These are phyloP conservation scores for Amaranthus cruentus DNA, from an alignment of 148 eudicot genomes.

Conservation along the genomic window DNA sequence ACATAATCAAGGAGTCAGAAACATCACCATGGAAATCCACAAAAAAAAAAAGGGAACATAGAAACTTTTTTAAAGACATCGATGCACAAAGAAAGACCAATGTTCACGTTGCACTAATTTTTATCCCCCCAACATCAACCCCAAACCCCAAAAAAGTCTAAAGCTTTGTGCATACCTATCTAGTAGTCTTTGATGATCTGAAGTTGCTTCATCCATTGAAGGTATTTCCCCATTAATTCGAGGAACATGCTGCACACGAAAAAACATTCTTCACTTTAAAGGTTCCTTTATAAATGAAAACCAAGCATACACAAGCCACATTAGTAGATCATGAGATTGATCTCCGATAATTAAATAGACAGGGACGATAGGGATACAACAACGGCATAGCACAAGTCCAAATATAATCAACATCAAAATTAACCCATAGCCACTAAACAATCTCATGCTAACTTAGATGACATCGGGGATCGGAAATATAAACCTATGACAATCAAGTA, in stretches of 20 bases:
- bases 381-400: not conserved
- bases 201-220: constrained; percentile 84
- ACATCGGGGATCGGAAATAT: too few species aligned
- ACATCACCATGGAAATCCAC: not conserved
- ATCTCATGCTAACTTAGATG: too few species aligned
- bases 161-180: constrained; percentile 47
- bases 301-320: constrained; percentile 1
- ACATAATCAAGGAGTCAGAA: too few species aligned
- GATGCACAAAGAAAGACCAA: not conserved
- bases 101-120: not conserved
- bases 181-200: constrained; percentile 88
- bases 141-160: not conserved
- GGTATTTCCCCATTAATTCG: constrained; percentile 95
- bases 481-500: too few species aligned
- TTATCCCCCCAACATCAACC: not conserved
- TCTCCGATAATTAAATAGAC: not conserved
- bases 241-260: constrained; percentile 76
- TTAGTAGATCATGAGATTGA: not conserved
- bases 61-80: not conserved
- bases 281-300: constrained; percentile 13
- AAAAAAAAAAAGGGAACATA: not conserved
- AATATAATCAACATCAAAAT: not conserved
- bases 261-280: constrained; percentile 15
- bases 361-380: not conserved
- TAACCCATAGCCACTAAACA: too few species aligned